These are phyloP conservation scores for Suillus tomentosus DNA, from an alignment of 768 basidiomycete genomes.

Conservation along the genomic window DNA sequence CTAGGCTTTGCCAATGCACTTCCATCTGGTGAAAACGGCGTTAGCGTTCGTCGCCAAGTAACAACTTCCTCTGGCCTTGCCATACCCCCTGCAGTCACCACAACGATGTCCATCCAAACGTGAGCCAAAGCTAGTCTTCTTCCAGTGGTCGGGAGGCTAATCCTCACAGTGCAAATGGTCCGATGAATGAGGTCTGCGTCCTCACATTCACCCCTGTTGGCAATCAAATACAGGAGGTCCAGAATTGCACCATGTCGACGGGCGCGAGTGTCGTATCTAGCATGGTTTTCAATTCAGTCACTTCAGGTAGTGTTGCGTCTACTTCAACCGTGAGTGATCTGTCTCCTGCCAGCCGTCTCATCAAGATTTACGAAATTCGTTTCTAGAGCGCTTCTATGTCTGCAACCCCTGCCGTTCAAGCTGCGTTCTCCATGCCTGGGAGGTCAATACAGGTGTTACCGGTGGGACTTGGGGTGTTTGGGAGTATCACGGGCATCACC, in stretches of 20 bases:
- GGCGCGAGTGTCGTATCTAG: slow-evolving; percentile 18
- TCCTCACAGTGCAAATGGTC: slow-evolving; percentile 46
- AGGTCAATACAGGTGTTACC: slow-evolving; percentile 75
- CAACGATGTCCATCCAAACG: slow-evolving; percentile 41
- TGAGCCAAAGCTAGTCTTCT: slow-evolving; percentile 29
- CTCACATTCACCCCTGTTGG: slow-evolving; percentile 58
- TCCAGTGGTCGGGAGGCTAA: background rate
- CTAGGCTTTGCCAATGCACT: slow-evolving; percentile 28
- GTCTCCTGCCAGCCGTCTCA: slow-evolving; percentile 6
- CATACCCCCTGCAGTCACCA: slow-evolving; percentile 38
- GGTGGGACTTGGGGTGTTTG: slow-evolving; percentile 82
- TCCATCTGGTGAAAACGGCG: slow-evolving; percentile 22
- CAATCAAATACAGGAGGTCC: slow-evolving; percentile 53
- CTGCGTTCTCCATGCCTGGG: slow-evolving; percentile 67
- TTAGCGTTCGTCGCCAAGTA: slow-evolving; percentile 23
- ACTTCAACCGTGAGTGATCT: slow-evolving; percentile 23
- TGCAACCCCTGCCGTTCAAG: slow-evolving; percentile 32
- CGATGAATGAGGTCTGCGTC: slow-evolving; percentile 58
- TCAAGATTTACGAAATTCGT: slow-evolving; percentile 3
- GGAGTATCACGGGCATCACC: slow-evolving; percentile 82
- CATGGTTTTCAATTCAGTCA: slow-evolving; percentile 16
- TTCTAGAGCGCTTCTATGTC: slow-evolving; percentile 32
- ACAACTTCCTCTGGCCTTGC: slow-evolving; percentile 22
- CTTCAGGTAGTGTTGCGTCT: slow-evolving; percentile 21
- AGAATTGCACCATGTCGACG: slow-evolving; percentile 49